Evolutionary conservation across 1,284 basidiomycete species (phyloP).

Genomic region (Inonotus obliquus): DNA sequence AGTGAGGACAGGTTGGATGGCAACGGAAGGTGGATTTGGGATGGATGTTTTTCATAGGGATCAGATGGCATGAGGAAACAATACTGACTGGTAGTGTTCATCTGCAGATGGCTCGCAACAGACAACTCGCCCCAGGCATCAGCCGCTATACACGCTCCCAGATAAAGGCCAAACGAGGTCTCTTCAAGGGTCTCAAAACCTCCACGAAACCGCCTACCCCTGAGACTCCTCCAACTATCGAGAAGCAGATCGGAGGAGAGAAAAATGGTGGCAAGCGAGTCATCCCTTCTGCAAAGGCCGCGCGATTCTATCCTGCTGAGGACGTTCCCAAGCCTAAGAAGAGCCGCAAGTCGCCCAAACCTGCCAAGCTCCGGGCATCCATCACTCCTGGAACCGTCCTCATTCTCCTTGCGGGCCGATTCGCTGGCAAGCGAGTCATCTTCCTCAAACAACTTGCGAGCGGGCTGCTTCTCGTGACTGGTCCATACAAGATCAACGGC

Average conservation of each 20-base stretch:
- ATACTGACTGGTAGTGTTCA: constrained; percentile 18
- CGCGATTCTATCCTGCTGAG: constrained; percentile 97
- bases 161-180: constrained; percentile 77
- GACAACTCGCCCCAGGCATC: constrained; percentile 80
- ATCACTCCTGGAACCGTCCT: constrained; percentile 96
- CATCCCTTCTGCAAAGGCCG: constrained; percentile 82
- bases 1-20: not conserved
- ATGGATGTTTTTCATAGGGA: constrained; percentile 12
- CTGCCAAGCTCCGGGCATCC: constrained; percentile 75
- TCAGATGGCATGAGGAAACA: constrained; percentile 13
- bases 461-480: constrained; percentile 93
- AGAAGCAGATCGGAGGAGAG: constrained; percentile 84
- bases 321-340: constrained; percentile 90
- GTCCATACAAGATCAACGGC: constrained; percentile 98
- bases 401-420: constrained; percentile 96
- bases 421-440: constrained; percentile 97
- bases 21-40: not conserved
- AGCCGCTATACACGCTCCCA: constrained; percentile 82
- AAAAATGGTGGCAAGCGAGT: constrained; percentile 91
- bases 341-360: constrained; percentile 82
- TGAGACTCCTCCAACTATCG: constrained; percentile 58
- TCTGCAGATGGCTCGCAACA: constrained; percentile 86
- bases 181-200: constrained; percentile 79
- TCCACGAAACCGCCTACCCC: constrained; percentile 59
- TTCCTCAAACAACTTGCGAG: constrained; percentile 96